Evolutionary conservation across 2,329 filamentous ascomycete species (phyloP).

Genomic region (Alternaria incomplexa): DNA sequence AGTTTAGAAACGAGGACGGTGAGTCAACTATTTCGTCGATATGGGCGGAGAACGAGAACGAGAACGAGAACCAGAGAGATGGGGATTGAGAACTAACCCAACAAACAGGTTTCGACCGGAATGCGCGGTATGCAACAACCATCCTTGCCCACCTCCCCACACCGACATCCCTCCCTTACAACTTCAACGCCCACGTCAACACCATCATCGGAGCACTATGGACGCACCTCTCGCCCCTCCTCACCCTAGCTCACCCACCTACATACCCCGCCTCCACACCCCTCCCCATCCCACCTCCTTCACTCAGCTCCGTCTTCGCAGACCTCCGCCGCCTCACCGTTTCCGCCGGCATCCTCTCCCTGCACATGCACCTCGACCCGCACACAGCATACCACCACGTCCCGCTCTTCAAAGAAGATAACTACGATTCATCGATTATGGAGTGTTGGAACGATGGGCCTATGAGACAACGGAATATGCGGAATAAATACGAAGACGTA

Average conservation of each 20-base stretch:
- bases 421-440: slow-evolving; percentile 18
- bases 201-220: slow-evolving; percentile 21
- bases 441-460: slow-evolving; percentile 24
- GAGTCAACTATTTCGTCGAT: too few species aligned
- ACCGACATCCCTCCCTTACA: slow-evolving; percentile 13
- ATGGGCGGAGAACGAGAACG: too few species aligned
- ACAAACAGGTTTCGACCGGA: too few species aligned
- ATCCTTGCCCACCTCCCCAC: slow-evolving; percentile 10
- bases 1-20: too few species aligned
- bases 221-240: slow-evolving; percentile 30
- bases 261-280: neutral
- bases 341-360: slow-evolving; percentile 28
- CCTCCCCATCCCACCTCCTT: neutral
- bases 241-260: slow-evolving; percentile 5
- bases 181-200: slow-evolving; percentile 32
- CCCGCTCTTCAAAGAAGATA: slow-evolving; percentile 36
- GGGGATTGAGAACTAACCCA: too few species aligned
- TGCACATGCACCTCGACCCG: slow-evolving; percentile 31
- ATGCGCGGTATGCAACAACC: too few species aligned
- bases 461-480: slow-evolving; percentile 17
- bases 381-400: slow-evolving; percentile 38
- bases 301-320: neutral
- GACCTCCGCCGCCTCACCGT: slow-evolving; percentile 18
- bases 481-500: neutral
- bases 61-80: too few species aligned